Percentiles rank a stretch among this genome's conserved stretches.
Evolutionary conservation across 2,329 filamentous ascomycete genomes (phyloP).

Genomic region (Aspergillus proliferans): DNA sequence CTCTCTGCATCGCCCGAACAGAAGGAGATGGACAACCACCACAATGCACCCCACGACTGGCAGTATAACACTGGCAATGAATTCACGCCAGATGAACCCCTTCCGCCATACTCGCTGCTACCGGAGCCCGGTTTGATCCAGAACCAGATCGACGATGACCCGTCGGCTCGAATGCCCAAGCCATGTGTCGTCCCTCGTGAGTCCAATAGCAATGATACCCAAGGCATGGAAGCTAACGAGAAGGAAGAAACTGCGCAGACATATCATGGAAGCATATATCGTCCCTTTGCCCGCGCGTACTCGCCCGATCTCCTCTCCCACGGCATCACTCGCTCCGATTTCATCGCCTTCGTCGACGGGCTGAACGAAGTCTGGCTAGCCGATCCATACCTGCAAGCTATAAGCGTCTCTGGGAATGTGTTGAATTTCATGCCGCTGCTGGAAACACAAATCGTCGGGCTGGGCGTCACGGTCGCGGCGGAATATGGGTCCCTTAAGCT

Average conservation of each 20-base stretch:
- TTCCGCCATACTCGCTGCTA: background rate
- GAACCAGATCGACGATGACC: slow-evolving; percentile 3
- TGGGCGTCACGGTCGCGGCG: slow-evolving; percentile 8
- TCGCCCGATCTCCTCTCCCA: slow-evolving; percentile 1
- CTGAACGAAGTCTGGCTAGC: slow-evolving; percentile 53
- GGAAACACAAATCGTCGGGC: slow-evolving; percentile 14
- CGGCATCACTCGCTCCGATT: slow-evolving; percentile 8
- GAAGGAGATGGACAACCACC: background rate
- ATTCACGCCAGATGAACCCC: background rate
- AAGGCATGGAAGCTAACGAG: background rate
- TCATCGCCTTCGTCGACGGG: slow-evolving; percentile 31
- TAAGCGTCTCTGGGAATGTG: slow-evolving; percentile 17
- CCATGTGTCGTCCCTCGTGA: slow-evolving; percentile 9
- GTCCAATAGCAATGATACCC: background rate
- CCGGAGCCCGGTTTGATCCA: slow-evolving; percentile 1
- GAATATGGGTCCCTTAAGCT: slow-evolving; percentile 8
- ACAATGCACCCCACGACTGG: background rate
- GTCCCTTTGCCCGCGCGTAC: slow-evolving; percentile 10
- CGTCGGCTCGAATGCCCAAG: slow-evolving; percentile 2
- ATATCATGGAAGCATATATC: slow-evolving; percentile 9
- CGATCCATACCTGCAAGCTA: slow-evolving; percentile 27
- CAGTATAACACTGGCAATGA: background rate
- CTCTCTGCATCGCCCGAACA: too few relatives aligned
- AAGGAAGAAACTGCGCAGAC: slow-evolving; percentile 9
- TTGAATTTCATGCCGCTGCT: slow-evolving; percentile 25